Conservation (phyloP, 306 rosid species). For the Glycyrrhiza uralensis region DNA sequence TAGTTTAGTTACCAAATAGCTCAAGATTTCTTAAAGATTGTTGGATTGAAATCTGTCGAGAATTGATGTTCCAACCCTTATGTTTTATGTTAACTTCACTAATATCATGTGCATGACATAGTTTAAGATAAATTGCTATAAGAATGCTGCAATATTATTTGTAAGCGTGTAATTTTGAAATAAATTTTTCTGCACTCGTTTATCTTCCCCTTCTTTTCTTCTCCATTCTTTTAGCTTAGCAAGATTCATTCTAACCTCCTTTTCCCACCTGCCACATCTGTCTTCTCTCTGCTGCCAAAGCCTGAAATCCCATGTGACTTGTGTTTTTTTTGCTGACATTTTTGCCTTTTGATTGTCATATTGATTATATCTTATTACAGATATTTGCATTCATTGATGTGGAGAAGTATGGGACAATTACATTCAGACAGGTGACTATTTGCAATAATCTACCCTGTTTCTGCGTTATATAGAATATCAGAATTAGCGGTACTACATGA, state of each 20-base stretch:
- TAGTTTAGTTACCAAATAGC: conserved; percentile 44
- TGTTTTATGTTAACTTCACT: conserved; percentile 1
- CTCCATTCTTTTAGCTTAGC: neutral
- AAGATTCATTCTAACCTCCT: neutral
- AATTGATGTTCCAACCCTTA: neutral
- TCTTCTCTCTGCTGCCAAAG: conserved; percentile 6
- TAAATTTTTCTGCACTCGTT: neutral
- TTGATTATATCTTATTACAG: conserved; percentile 40
- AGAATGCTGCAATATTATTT: conserved; percentile 1
- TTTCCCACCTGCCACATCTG: neutral
- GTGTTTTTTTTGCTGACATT: neutral
- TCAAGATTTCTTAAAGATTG: neutral
- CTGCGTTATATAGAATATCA: neutral
- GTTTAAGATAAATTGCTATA: neutral
- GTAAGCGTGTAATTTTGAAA: neutral
- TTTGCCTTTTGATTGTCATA: neutral
- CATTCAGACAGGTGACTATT: conserved; percentile 68
- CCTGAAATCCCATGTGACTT: neutral
- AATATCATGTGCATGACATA: neutral
- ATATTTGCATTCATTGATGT: conserved; percentile 70
- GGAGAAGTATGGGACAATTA: conserved; percentile 62
- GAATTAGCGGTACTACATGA: neutral
- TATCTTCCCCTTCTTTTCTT: neutral
- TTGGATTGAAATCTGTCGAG: neutral
- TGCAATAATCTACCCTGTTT: neutral